Base-by-base conservation (phyloP, 257 asterid species). In the Nicotiana attenuata region DNA sequence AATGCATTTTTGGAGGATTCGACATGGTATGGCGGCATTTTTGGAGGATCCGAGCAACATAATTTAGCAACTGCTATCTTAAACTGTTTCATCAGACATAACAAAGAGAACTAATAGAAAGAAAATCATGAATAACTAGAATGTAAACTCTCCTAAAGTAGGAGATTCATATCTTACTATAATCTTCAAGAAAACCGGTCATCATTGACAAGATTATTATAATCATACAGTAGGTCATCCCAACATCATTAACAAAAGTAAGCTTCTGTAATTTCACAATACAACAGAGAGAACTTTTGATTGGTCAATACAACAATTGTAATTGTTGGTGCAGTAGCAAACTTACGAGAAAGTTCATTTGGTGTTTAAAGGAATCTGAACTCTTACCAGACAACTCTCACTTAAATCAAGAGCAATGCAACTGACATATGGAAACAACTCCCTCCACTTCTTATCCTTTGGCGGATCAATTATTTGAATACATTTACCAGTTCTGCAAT, bases 361-460 rank as follows among this genome's bases (percentile, higher is more conserved):
- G 41, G 60, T 73, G 14, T 47, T 8, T 47, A 73, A 73, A 45
- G 71, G 76, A 69, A 80, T 78, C 66, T 60, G 50, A 76, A 55
- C 50, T 75, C 97, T 90, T 91, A 96, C 99, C 98, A 96, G 87
- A 98, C 99, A 96, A 91, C 95, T 96, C 92, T 96, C 97, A 82
- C 97, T 94, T 75, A 92, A 89, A 90, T 96, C 98, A 77, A 96
- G 91, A 63, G 97, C 92, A 84, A 96, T 90, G 89, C 97, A 96
- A 88, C 98, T 86, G 84, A 92, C 90, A 81, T 89, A 83, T 56
- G 94, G 88, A 88, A 77, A 86, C 26, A 89, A 84, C 84, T 77
- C 85, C 68, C 86, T 87, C n/a, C 71, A 77, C 80, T 65, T 87
- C 89, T 87, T 86, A 79, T 88, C 89, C 87, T 87, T 91, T 78